Base-by-base conservation (phyloP, 345 rosid genomes). In the Xanthoceras sorbifolium region DNA sequence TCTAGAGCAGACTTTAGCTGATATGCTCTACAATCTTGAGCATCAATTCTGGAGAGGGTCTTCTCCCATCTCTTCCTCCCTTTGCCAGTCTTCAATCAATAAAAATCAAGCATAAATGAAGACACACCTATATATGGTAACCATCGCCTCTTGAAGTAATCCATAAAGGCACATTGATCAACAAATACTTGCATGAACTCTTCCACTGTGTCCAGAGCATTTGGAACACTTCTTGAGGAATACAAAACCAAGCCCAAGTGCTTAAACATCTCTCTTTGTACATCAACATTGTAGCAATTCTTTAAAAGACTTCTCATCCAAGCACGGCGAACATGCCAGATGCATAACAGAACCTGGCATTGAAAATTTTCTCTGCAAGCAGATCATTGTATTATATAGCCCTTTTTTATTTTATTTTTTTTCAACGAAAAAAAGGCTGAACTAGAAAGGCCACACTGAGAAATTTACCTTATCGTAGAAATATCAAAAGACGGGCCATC, bases 281-380 rank as follows among this genome's bases (percentile, higher is more conserved):
- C 80, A 54, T 83, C 89, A 76, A 72, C 23, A 72, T 78, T 81
- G 80, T 79, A 73, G 77, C 91, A 75, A 50, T 74, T 86, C 84
- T 88, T 88, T 59, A 84, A 54, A 69, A 88, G 82, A 77, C 71
- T 86, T 78, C 82, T 88, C 64, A 86, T 86, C 91, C 87, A 88
- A 82, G 88, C 77, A 69, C 75, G 89, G 25, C 86, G 91, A 81
- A 84, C 68, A 67, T 66, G 83, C 91, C 91, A 88, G 61, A 75
- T 38, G 42, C 84, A 84, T 59, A 86, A 79, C 22, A 88, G 69
- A 55, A 86, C 72, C 80, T 79, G 86, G 31, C 91, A 88, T 63
- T 73, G 84, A 77, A 88, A 84, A 72, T 83, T 86, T 79, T 84
- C 89, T 76, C 91, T 86, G 89, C 79, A 69, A 76, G 57, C 44